Evolutionary conservation across 768 basidiomycete species (phyloP).

Genomic region (Cyclocybe cylindracea): DNA sequence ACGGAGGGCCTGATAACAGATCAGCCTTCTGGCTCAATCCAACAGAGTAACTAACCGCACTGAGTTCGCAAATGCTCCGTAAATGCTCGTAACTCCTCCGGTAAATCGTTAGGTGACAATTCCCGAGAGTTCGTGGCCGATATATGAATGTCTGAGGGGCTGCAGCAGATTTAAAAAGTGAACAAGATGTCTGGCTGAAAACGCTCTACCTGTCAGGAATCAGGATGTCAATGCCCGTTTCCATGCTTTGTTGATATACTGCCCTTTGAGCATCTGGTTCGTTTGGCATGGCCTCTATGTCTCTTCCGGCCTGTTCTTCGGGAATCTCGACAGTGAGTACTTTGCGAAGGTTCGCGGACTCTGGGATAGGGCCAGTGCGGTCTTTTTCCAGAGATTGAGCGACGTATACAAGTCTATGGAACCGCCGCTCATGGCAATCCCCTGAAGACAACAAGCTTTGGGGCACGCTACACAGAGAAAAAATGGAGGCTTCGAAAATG

Average conservation of each 20-base stretch:
- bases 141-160: constrained; percentile 4
- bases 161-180: not conserved
- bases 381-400: not conserved
- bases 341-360: not conserved
- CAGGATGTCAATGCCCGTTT: constrained; percentile 13
- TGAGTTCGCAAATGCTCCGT: too few relatives aligned
- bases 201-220: constrained; percentile 21
- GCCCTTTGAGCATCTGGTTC: not conserved
- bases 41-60: too few relatives aligned
- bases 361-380: not conserved
- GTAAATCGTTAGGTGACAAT: not conserved
- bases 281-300: not conserved
- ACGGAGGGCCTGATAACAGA: not conserved
- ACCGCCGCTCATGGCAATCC: not conserved
- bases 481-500: not conserved
- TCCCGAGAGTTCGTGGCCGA: not conserved
- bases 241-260: constrained; percentile 8
- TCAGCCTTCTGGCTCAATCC: too few relatives aligned
- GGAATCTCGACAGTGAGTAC: constrained; percentile 10
- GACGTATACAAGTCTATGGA: constrained; percentile 13
- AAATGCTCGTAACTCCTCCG: not conserved
- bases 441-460: constrained; percentile 4
- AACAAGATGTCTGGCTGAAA: not conserved
- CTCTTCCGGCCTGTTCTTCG: not conserved
- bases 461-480: constrained; percentile 11